Evolutionary conservation across 805 yeast species (phyloP).

Genomic region (Candida methanosorbosa): DNA sequence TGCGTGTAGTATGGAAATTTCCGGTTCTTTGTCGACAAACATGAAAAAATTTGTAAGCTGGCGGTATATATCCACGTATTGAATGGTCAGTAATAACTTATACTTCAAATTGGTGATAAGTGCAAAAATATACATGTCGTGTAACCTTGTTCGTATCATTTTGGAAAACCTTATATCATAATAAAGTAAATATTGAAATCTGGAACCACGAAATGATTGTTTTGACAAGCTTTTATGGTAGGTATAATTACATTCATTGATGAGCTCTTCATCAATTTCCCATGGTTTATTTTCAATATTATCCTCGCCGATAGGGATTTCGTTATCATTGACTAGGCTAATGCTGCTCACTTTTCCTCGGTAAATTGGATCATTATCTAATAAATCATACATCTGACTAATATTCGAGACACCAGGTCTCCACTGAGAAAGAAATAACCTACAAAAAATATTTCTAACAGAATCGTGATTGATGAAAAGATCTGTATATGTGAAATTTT

Average conservation of each 20-base stretch:
- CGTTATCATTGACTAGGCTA: neutral
- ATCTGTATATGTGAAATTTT: constrained; percentile 46
- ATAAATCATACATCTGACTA: neutral
- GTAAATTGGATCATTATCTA: neutral
- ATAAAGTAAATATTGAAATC: constrained; percentile 51
- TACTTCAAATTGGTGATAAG: constrained; percentile 51
- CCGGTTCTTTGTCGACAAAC: constrained; percentile 80
- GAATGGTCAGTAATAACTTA: constrained; percentile 56
- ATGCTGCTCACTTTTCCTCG: neutral
- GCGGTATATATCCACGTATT: constrained; percentile 80
- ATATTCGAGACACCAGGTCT: constrained; percentile 33
- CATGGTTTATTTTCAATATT: constrained; percentile 23
- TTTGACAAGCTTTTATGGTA: constrained; percentile 9
- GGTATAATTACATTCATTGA: constrained; percentile 40
- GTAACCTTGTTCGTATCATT: constrained; percentile 43
- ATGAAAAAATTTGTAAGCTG: constrained; percentile 62
- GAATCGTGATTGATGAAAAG: constrained; percentile 39
- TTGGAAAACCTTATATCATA: constrained; percentile 73
- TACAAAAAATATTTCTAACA: constrained; percentile 43
- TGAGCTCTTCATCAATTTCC: constrained; percentile 34
- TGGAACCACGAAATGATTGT: constrained; percentile 30
- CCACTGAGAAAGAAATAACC: constrained; percentile 58
- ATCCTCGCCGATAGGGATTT: neutral
- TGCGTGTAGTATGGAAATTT: constrained; percentile 61
- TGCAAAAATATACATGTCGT: constrained; percentile 56